A percentile compares a stretch with the other conserved stretches of the same genome.
Conservation (phyloP, 768 basidiomycete genomes). For the Rhodotorula diobovata region DNA sequence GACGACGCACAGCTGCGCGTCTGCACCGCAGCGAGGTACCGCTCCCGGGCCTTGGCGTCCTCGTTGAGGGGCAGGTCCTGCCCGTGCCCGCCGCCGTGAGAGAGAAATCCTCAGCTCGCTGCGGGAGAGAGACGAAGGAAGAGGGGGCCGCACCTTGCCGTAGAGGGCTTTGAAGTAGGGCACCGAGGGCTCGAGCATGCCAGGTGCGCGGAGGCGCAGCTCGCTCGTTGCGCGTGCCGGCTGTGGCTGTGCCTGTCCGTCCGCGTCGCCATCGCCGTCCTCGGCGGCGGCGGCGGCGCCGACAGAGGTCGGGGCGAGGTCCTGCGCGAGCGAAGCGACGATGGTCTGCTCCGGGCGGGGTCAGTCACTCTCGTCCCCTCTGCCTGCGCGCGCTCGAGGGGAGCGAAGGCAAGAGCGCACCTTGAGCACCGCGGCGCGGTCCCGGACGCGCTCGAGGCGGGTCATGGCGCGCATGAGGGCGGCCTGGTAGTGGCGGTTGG, state of each 20-base stretch:
- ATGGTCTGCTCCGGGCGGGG: background rate
- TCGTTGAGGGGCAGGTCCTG: conserved; percentile 30
- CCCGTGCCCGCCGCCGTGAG: background rate
- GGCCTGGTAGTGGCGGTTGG: conserved; percentile 19
- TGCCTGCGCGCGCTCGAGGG: background rate
- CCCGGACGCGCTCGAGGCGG: conserved; percentile 1
- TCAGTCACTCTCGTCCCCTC: no score
- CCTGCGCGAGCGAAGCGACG: background rate
- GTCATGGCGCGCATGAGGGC: conserved; percentile 12
- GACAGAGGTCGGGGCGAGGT: background rate
- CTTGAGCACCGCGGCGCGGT: conserved; percentile 12
- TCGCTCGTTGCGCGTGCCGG: no score
- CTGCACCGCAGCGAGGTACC: conserved; percentile 21
- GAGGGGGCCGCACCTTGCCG: conserved; percentile 12
- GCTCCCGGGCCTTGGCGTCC: conserved; percentile 20
- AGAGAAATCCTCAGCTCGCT: no score
- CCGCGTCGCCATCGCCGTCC: no score
- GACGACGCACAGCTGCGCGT: conserved; percentile 17
- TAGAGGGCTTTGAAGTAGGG: conserved; percentile 36
- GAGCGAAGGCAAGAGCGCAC: background rate
- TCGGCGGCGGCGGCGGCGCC: background rate
- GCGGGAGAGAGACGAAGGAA: no score
- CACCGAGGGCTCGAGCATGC: background rate
- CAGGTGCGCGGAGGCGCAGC: conserved; percentile 3
- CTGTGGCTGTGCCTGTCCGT: background rate